phyloP scores from a whole-genome alignment of 2,329 filamentous ascomycete species.

The Aureobasidium sp. region DNA sequence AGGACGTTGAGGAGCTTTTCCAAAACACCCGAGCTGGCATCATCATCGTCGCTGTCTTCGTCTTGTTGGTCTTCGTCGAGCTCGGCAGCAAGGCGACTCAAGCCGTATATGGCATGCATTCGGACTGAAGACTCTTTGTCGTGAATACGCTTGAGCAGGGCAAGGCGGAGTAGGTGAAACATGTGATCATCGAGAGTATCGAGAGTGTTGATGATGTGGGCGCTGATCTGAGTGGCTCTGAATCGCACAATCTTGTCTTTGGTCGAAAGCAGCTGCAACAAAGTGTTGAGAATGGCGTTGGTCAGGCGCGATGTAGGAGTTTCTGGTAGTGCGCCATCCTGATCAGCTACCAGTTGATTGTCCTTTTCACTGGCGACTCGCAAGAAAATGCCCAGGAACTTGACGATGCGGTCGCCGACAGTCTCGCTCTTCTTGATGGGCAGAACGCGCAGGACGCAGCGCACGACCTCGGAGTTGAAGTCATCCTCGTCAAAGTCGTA shows the following conservation, averaged over 20 bases:
- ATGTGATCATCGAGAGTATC: conserved; percentile 88
- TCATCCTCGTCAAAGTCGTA: conserved; percentile 74
- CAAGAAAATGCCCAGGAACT: conserved; percentile 83
- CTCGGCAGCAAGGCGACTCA: conserved; percentile 71
- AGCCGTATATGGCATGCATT: conserved; percentile 81
- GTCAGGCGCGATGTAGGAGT: conserved; percentile 78
- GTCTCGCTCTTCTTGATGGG: conserved; percentile 86
- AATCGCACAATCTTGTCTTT: conserved; percentile 94
- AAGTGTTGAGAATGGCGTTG: conserved; percentile 62
- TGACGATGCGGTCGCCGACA: conserved; percentile 76
- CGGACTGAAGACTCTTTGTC: conserved; percentile 93
- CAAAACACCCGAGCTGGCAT: conserved; percentile 60
- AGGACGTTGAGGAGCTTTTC: conserved; percentile 80
- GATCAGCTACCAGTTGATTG: conserved; percentile 54
- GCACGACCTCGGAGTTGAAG: conserved; percentile 78
- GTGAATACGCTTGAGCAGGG: conserved; percentile 74
- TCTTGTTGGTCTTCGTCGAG: conserved; percentile 58
- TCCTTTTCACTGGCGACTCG: conserved; percentile 62
- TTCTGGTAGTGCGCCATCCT: conserved; percentile 66
- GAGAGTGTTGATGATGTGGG: conserved; percentile 86
- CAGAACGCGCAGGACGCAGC: conserved; percentile 76
- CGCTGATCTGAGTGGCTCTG: conserved; percentile 79
- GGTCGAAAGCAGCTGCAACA: conserved; percentile 68
- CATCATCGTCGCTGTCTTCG: conserved; percentile 61
- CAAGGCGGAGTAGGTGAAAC: conserved; percentile 73